Evolutionary conservation across 2,329 filamentous ascomycete genomes (phyloP).

Genomic region (Talaromyces sp.): DNA sequence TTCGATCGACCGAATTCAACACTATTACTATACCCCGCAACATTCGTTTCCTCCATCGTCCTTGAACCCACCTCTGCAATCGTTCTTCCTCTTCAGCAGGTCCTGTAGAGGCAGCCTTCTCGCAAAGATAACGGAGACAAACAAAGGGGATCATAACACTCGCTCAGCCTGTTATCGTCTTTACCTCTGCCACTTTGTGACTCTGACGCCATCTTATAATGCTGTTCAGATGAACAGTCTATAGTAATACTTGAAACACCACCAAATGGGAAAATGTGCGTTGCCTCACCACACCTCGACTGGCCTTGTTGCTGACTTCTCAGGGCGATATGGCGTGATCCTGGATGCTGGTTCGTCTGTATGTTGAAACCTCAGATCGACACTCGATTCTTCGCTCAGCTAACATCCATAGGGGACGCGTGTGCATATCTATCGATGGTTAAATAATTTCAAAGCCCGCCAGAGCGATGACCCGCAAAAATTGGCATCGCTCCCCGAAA

Average conservation of each 20-base stretch:
- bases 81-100: neutral
- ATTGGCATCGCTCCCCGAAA: slow-evolving; percentile 68
- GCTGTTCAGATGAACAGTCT: slow-evolving; percentile 27
- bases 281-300: neutral
- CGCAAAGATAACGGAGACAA: neutral
- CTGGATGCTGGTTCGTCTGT: slow-evolving; percentile 94
- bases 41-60: slow-evolving; percentile 5
- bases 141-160: neutral
- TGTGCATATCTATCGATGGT: slow-evolving; percentile 92
- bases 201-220: slow-evolving; percentile 28
- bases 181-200: neutral
- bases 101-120: neutral
- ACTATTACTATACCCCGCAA: neutral
- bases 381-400: neutral
- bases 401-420: slow-evolving; percentile 66
- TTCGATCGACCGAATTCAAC: neutral
- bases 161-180: slow-evolving; percentile 1
- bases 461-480: slow-evolving; percentile 60
- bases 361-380: slow-evolving; percentile 29
- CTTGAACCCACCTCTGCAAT: neutral
- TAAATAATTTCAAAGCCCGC: slow-evolving; percentile 68
- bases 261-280: slow-evolving; percentile 47
- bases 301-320: slow-evolving; percentile 6
- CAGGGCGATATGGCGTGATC: slow-evolving; percentile 81
- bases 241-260: slow-evolving; percentile 17